Percentiles rank a stretch among this genome's conserved stretches.
Evolutionary conservation across 352 stramenopile genomes (phyloP).

Genomic region (Phytophthora hybrid): DNA sequence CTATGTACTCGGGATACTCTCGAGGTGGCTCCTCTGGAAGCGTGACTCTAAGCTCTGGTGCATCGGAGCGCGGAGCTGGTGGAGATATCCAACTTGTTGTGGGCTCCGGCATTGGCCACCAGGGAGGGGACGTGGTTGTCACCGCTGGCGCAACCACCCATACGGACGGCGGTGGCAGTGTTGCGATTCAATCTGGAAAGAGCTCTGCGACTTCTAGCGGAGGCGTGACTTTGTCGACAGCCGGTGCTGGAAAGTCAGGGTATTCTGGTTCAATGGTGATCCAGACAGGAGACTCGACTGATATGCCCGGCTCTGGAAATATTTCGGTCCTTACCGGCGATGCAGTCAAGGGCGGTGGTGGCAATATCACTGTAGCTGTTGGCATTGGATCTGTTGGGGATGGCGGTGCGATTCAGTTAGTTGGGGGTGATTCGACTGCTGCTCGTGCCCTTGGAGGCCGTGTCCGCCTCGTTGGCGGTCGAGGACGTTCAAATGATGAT

Average conservation of each 20-base stretch:
- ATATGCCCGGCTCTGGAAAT: constrained; percentile 61
- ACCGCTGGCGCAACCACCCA: constrained; percentile 53
- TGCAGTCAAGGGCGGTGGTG: constrained; percentile 55
- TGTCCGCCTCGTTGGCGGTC: constrained; percentile 58
- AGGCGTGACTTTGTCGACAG: constrained; percentile 50
- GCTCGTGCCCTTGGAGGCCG: constrained; percentile 49
- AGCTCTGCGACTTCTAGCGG: constrained; percentile 67
- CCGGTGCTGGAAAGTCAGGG: constrained; percentile 63
- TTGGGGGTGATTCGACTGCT: constrained; percentile 54
- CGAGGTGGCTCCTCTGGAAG: constrained; percentile 62
- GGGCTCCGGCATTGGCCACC: constrained; percentile 48
- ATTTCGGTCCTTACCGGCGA: constrained; percentile 73
- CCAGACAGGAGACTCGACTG: constrained; percentile 64
- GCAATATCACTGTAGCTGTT: constrained; percentile 66
- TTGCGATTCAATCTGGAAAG: constrained; percentile 60
- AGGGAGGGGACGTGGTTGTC: constrained; percentile 59
- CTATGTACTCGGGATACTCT: constrained; percentile 55
- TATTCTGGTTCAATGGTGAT: constrained; percentile 83
- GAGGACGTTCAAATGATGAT: constrained; percentile 52
- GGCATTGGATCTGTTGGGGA: constrained; percentile 54
- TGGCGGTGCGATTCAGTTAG: constrained; percentile 60
- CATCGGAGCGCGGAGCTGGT: constrained; percentile 54
- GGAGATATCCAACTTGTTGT: constrained; percentile 67
- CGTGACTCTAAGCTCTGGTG: constrained; percentile 77
- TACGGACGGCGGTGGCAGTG: constrained; percentile 56